Evolutionary conservation across 208 protist species (phyloP).

Genomic region (Blastocrithidia nonstop): DNA sequence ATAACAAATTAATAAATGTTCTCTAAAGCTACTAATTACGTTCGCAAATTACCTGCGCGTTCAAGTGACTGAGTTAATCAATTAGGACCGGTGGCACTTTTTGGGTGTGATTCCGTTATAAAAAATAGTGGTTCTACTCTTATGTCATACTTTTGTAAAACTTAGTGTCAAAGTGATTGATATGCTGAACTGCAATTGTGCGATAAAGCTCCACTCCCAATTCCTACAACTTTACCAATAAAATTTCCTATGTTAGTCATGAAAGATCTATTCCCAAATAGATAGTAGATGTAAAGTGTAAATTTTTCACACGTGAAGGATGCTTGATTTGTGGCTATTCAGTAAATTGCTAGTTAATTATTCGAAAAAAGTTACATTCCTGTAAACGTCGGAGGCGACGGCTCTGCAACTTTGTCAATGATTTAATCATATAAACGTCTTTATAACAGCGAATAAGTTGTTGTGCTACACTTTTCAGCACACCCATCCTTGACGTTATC

Average conservation of each 20-base stretch:
- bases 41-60: slow-evolving; percentile 33
- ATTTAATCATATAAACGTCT: slow-evolving; percentile 70
- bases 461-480: slow-evolving; percentile 65
- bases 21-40: no score
- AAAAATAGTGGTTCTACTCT: slow-evolving; percentile 14
- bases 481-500: slow-evolving; percentile 12
- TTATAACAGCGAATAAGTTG: slow-evolving; percentile 51
- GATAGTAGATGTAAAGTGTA: slow-evolving; percentile 27
- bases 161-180: slow-evolving; percentile 48
- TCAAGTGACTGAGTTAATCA: slow-evolving; percentile 53
- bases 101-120: slow-evolving; percentile 30
- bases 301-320: no score
- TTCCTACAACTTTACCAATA: slow-evolving; percentile 57
- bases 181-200: slow-evolving; percentile 68
- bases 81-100: slow-evolving; percentile 53
- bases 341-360: slow-evolving; percentile 42
- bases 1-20: no score
- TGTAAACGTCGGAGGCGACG: slow-evolving; percentile 51
- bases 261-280: slow-evolving; percentile 47
- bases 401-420: slow-evolving; percentile 52
- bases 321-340: no score
- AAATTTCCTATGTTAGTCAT: slow-evolving; percentile 64
- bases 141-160: slow-evolving; percentile 34
- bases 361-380: slow-evolving; percentile 74
- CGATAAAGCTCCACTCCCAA: slow-evolving; percentile 50